Base-by-base conservation (phyloP, 2,329 filamentous ascomycete genomes). In the Botrytis porri region DNA sequence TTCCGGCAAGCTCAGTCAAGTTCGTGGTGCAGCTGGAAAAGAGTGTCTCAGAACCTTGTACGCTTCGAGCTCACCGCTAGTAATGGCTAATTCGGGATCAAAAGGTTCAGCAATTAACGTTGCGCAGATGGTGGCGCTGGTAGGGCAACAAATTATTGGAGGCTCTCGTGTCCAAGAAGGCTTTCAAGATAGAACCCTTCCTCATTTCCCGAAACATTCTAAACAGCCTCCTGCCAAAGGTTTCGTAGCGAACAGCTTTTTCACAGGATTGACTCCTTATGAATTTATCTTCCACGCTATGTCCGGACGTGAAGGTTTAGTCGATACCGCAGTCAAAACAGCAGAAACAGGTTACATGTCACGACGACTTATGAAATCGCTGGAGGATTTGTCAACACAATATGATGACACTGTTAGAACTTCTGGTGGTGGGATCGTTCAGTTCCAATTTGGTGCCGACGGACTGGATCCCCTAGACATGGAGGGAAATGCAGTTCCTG, bases 311-410 rank as follows among this genome's bases (percentile, higher is more conserved):
- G 96, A 98, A 89, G 96, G 96, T 89, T 85, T 99, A 77, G 95
- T 99, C 80, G 96, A 99, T 88, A 99, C 96, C 3, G 96, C 96
- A 75, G 96, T 98, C 84, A 99, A 99, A 85, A 99, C 96, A 70
- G 96, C 96, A 70, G 96, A 99, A 83, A 99, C 96, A 18, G 96
- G 96, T 76, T 99, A 99, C 84, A 99, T 99, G 96, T 98, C 95
- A 75, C 91, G 96, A 84, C 91, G 96, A 77, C 83, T 99, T 81
- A 99, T 99, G 95, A 99, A 99, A 83, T 97, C 94, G 4, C 84
- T 99, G 66, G 96, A 99, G 81, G 96, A 99, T 85, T 84, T 98
- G 4, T 97, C 95, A 0, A 94, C 93, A 0, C 90, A 94, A 78
- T 99, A 99, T 79, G 96, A 99, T 79, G 89, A 97, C 79, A 99